phyloP scores from a whole-genome alignment of 768 basidiomycete species.

The Chalciporus piperatus region DNA sequence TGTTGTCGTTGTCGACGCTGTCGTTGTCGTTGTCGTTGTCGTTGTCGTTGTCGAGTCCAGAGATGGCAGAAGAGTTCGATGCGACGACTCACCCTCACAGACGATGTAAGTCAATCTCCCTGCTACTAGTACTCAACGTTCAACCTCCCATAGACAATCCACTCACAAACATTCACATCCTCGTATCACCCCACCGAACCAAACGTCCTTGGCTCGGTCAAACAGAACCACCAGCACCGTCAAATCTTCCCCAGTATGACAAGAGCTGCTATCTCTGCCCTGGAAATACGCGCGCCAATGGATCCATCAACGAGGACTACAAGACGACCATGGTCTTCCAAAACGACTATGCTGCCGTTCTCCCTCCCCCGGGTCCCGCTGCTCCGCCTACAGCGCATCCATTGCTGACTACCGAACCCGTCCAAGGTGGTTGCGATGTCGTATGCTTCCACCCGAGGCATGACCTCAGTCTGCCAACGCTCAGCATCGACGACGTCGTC shows the following conservation, averaged over 20 bases:
- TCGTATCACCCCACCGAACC: conserved; percentile 87
- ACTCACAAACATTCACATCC: conserved; percentile 68
- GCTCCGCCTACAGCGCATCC: conserved; percentile 56
- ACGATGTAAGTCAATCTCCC: conserved; percentile 47
- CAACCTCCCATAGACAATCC: conserved; percentile 62
- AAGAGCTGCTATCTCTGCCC: conserved; percentile 85
- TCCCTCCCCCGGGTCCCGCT: conserved; percentile 58
- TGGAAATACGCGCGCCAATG: conserved; percentile 74
- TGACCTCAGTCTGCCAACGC: conserved; percentile 76
- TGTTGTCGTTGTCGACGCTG: no score
- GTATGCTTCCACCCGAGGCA: conserved; percentile 84
- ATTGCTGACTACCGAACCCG: conserved; percentile 59
- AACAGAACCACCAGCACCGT: conserved; percentile 59
- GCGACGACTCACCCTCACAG: conserved; percentile 66
- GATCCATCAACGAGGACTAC: conserved; percentile 65
- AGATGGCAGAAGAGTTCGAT: conserved; percentile 45
- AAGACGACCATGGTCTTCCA: conserved; percentile 65
- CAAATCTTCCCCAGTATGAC: conserved; percentile 61
- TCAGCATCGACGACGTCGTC: conserved; percentile 55
- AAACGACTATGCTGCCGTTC: conserved; percentile 82
- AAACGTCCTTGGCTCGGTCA: conserved; percentile 93
- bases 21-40: no score
- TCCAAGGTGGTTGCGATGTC: conserved; percentile 85
- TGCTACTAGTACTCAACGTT: background rate
- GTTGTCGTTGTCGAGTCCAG: background rate